These are phyloP conservation scores for Secale cereale DNA, from an alignment of 176 grass and related monocot genomes.

Conservation along the genomic window DNA sequence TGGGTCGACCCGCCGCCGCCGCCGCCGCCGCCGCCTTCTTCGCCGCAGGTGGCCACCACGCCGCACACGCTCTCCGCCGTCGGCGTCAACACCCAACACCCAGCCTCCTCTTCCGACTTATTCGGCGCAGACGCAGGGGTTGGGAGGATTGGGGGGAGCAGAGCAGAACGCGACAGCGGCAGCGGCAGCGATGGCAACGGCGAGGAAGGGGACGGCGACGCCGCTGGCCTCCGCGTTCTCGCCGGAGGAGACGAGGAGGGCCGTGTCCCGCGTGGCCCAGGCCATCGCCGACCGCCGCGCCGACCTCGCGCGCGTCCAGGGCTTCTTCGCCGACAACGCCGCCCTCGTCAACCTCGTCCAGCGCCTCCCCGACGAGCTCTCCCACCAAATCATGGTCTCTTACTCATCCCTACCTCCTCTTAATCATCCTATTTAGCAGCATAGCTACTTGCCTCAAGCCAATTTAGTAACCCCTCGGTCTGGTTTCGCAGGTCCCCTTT, in stretches of 20 bases:
- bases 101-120: too few species aligned
- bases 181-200: conserved; percentile 16
- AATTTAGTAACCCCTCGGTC: background rate
- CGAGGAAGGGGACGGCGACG: conserved; percentile 64
- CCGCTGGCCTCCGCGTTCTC: conserved; percentile 62
- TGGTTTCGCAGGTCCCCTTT: conserved; percentile 73
- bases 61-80: too few species aligned
- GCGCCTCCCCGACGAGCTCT: conserved; percentile 72
- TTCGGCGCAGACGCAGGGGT: too few species aligned
- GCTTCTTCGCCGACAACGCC: conserved; percentile 69
- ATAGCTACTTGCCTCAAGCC: background rate
- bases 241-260: conserved; percentile 55
- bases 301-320: conserved; percentile 57
- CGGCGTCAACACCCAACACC: too few species aligned
- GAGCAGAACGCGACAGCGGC: background rate
- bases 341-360: conserved; percentile 67
- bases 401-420: background rate
- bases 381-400: conserved; percentile 85
- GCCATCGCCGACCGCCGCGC: conserved; percentile 42
- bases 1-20: too few species aligned
- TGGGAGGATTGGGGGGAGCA: background rate
- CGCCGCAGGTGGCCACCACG: too few species aligned
- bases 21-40: too few species aligned
- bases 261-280: conserved; percentile 50
- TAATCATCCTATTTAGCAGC: background rate